Base-by-base conservation (phyloP, 768 basidiomycete species). In the Chalciporus chontae region DNA sequence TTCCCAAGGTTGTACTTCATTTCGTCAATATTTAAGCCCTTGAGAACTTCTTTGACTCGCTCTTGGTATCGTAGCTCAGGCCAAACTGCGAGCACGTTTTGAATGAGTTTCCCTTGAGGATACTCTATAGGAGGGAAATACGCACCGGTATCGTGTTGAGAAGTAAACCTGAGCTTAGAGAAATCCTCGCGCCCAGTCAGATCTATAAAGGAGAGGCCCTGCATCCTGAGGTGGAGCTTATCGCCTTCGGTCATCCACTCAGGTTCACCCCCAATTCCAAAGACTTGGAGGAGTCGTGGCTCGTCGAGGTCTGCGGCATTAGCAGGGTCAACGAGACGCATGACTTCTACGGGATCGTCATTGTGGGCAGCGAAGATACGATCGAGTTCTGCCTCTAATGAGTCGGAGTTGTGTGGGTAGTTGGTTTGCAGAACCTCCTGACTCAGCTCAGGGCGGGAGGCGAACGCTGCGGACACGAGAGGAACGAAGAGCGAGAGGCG, bases 1-100 rank as follows among this genome's bases (percentile, higher is more conserved):
- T 57, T 59, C 8, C 54, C 56, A 44, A 75, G 65, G 51, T 71
- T 65, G 6, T 62, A 43, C 41, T 72, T 61, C 54, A 64, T 56
- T 72, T 75, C 79, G 0, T 43, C 39, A 14, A 39, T 18, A 4
- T 48, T 45, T 14, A 54, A 13, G 19, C 11, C 24, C 17, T 31
- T 15, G 6, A 54, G 51, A 34, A 47, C 51, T 4, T 40, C 3
- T 21, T 21, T 17, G 23, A 64, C 41, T 40, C 37, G 55, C 21
- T 59, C 56, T 36, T 61, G 43, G 13, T 52, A 45, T 15, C 41
- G 50, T 13, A 56, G 21, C 40, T 44, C 18, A 17, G 63, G 57
- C 53, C 63, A 62, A 15, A 41, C 60, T 58, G 27, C 11, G n/a
- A 5, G 8, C 15, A 6, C 14, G 34, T 15, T n/a, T 8, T 2